Evolutionary conservation across 352 stramenopile species (phyloP).

Genomic region (Phytophthora palmivora): DNA sequence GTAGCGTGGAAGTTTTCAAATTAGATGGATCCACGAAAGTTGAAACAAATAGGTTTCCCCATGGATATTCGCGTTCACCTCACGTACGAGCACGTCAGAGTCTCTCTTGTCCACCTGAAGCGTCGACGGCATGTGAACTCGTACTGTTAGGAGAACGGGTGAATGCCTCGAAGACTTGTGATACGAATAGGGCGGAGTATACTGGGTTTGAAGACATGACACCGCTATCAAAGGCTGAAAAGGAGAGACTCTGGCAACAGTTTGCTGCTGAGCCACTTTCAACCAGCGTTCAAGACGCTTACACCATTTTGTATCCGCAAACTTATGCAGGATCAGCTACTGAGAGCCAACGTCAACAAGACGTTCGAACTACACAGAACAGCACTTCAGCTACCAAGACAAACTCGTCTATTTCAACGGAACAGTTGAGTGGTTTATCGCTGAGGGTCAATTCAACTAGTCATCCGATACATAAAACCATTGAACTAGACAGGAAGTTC

Average conservation of each 20-base stretch:
- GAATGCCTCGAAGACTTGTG: constrained; percentile 1
- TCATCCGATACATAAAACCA: constrained; percentile 19
- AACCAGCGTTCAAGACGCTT: constrained; percentile 59
- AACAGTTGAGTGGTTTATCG: not conserved
- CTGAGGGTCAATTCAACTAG: constrained; percentile 20
- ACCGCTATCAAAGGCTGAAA: constrained; percentile 45
- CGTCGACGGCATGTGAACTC: constrained; percentile 9
- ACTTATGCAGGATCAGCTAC: constrained; percentile 33
- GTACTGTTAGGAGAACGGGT: constrained; percentile 26
- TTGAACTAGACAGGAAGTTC: constrained; percentile 56
- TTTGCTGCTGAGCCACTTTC: constrained; percentile 48
- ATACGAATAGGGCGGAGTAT: not conserved
- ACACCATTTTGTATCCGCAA: constrained; percentile 61
- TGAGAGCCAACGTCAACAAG: not conserved
- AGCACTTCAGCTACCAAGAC: not conserved
- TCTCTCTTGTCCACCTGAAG: not conserved
- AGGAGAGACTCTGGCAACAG: constrained; percentile 50
- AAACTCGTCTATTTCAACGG: not conserved
- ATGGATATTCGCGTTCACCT: not conserved
- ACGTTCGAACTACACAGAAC: not conserved
- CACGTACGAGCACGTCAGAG: not conserved
- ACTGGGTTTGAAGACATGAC: constrained; percentile 18
- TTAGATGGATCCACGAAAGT: not conserved
- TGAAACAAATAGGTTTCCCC: not conserved
- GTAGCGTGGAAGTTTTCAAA: not conserved